Evolutionary conservation across 2,329 filamentous ascomycete genomes (phyloP), one percentile per base, ranked within the genome.

Genomic region (Ascochyta lentis): DNA sequence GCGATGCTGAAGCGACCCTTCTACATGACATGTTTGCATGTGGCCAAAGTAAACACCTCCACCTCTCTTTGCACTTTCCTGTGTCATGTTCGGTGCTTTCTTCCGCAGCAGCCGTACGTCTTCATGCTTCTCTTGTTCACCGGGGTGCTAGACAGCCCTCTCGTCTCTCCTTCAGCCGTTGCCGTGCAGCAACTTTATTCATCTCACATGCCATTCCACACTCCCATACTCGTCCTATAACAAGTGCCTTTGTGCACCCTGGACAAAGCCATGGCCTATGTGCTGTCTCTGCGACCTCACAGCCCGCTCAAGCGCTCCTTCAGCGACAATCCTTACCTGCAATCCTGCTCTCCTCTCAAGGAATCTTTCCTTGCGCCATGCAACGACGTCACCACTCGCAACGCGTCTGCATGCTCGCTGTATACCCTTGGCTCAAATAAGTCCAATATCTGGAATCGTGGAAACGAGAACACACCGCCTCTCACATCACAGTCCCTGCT

Each of bases 221-320:
- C 59, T 50, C 59, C 60, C 57, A 55, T 58, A 59, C 59, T 39
- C 61, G 34, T 55, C 61, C 59, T 58, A 60, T 62, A 59, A 42
- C 51, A 58, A 69, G 68, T 64, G 60, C 56, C 54, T 12, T 55
- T 54, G 41, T 55, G 40, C 60, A 54, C 54, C 47, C 40, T 41
- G 57, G 49, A 39, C 34, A 34, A 48, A 53, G 55, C 63, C 43
- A 78, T 78, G 75, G 74, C 75, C 49, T 77, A 72, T 61, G 68
- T 77, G 56, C 69, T 77, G 54, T 75, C 76, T 38, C 66, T 78
- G 45, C 72, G 68, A 31, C 69, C 74, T 15, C 70, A 72, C 41
- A 77, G 72, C 55, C 74, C 76, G 9, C 66, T 77, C 60, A 76
- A 78, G 63, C 73, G 74, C 49, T 76, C 75, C 51, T 77, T 78